Evolutionary conservation across 2,329 filamentous ascomycete species (phyloP), one percentile per base, ranked within the genome.

Genomic region (Akanthomyces muscarius): DNA sequence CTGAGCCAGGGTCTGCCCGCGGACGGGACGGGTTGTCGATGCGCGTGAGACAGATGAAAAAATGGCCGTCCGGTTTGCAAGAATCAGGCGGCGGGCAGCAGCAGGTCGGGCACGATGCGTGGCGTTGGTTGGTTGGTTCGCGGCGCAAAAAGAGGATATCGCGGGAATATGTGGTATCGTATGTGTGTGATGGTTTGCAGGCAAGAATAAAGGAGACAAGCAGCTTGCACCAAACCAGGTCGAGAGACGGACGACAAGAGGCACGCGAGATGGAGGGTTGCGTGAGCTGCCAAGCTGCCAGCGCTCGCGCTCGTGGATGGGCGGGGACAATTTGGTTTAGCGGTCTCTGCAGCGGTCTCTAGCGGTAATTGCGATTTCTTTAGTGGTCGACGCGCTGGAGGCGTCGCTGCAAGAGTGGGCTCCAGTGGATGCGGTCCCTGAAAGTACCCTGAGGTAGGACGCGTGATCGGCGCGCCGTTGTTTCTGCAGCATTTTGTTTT

Each of bases 331-430:
- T 11, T 23, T 48, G 21, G 11, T 25, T 14, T 25, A 48, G 45
- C n/a, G 21, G 51, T 18, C 25, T 36, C 5, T n/a, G 5, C 7
- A n/a, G 54, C n/a, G 55, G 42, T 2, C 25, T 58, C 38, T 42
- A 30, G 56, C 48, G 56, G 57, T 60, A 60, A 60, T 60, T 51
- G 45, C 38, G 16, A 14, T 5, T 16, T n/a, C 28, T 44, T 60
- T 42, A 60, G 47, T 60, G 57, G 57, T 42, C 21, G 47, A 18
- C 55, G 10, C 16, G 25, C 47, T 44, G 36, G 21, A 44, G 56
- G 4, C 21, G 6, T 4, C n/a, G 50, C 30, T 21, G 13, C 30
- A 14, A 7, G n/a, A 10, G 6, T 41, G 51, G 33, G 51, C 30
- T 53, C 41, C 42, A 30, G 53, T 44, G 50, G 50, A 21, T 38